Evolutionary conservation across 768 basidiomycete genomes (phyloP), one percentile per base, ranked within the genome.

Genomic region (Russula compacta): DNA sequence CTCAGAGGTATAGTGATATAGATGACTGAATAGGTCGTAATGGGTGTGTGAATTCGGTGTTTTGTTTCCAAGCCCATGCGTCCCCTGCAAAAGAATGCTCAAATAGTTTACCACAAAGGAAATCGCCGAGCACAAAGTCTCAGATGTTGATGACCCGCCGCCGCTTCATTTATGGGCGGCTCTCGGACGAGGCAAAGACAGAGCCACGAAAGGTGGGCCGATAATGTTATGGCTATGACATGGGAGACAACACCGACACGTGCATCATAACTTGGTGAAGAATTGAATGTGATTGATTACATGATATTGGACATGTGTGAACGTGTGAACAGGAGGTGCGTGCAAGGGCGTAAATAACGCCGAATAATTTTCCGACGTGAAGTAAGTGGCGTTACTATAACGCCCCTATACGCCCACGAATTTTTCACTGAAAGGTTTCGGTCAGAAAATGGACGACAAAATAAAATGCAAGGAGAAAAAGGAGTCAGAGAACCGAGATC

Each of bases 401-500:
- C 32, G 24, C 43, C 55, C 55, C 55, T 35, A 61, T 50, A n/a
- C 54, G 35, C 38, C 53, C 35, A 56, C 9, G 8, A 40, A 33
- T 32, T 54, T 32, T 29, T 29, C 14, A 21, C 52, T 39, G 36
- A n/a, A n/a, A 14, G 24, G 11, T 5, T 1, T 14, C 14, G 1
- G 46, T 64, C 50, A 64, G 63, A 44, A 43, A 39, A 5, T 15
- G 15, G 11, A 8, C n/a, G 38, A 36, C 29, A 53, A 36, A 24
- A 47, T 9, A 35, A 62, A 29, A 51, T 21, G 6, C 15, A 50
- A 21, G 11, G n/a, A 19, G 7, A 33, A 53, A 51, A 50, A 36
- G 33, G 29, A 4, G 14, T 65, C 64, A 65, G 64, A 63, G 64
- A 65, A 65, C 64, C 64, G 64, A 65, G 64, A 47, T 65, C 64